Evolutionary conservation across 2,329 filamentous ascomycete genomes (phyloP), one percentile per base, ranked within the genome.

Genomic region (Epichloe bromicola): DNA sequence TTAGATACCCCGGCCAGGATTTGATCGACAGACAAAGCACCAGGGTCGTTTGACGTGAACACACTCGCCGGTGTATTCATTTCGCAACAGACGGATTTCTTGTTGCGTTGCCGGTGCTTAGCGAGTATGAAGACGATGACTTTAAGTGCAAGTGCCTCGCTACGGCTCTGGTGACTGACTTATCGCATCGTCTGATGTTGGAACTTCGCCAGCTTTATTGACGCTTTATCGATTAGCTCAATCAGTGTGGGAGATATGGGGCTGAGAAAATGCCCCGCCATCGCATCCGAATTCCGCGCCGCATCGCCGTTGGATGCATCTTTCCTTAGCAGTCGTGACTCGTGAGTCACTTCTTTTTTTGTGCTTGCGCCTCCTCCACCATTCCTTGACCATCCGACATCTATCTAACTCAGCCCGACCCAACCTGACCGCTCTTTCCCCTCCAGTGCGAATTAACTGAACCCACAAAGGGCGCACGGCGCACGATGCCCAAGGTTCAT

Each of bases 401-500:
- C n/a, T 12, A 41, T 30, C 26, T 11, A 4, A 30, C 3, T 3
- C 8, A 30, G 8, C 26, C 26, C 26, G 26, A 10, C 26, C 26
- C 26, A 30, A 11, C 26, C 10, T 30, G 10, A 10, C 26, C 26
- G 26, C 26, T 30, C 8, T 3, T 4, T 30, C 8, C 8, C 8
- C 26, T 30, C 26, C 26, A 11, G 26, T 30, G 26, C 26, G 26
- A 30, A 30, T 30, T 30, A 4, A 11, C 4, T 11, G 10, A 30
- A 30, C 26, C 26, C 12, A 26, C 11, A 23, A 34, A 34, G 23
- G 52, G 50, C 58, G 54, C 61, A 75, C 60, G 48, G 49, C 59
- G 55, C 61, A 75, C 60, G 48, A 89, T 89, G 85, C 81, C 86
- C 56, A 87, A 78, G 46, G 86, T 91, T 56, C 79, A 91, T 70